Evolutionary conservation across 306 rosid species (phyloP), one percentile per base, ranked within the genome.

Genomic region (Gillenia trifoliata): DNA sequence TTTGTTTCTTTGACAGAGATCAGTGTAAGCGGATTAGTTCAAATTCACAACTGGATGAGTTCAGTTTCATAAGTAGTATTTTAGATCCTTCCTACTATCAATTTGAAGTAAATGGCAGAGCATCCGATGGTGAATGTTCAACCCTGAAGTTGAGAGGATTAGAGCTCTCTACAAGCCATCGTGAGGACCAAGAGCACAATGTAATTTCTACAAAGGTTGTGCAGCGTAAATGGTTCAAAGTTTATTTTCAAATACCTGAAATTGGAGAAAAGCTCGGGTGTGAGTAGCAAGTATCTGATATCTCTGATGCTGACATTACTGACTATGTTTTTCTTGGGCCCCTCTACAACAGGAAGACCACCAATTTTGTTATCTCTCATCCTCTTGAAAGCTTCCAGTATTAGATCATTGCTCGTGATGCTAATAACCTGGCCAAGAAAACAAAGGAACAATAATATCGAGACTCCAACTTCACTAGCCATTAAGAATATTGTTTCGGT

Each of bases 331-430:
- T 82, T 91, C 45, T 64, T 77, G 70, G 91, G 85, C 70, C 91
- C 93, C 74, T 88, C 87, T 23, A 92, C 86, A 11, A 88, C 90
- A 10, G 97, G 96, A 80, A 94, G 89, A 70, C 97, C 97, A 9
- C 97, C 95, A 1, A 94, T 90, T 78, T 76, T 83, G 66, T 87
- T 77, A 63, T 94, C 96, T 80, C 70, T 83, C 97, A 92, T 94
- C 79, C 64, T 83, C 88, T 87, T 94, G 92, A 92, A 94, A 77
- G 98, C 96, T 89, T 93, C 96, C 66, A 91, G 91, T 76, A 91
- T 73, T 77, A 93, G 80, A 61, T 83, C 94, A 67, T 84, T 55
- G 68, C 86, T 83, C 73, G 81, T 87, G 82, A 91, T 72, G 83
- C 87, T 84, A 65, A 91, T 60, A 77, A 91, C 88, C 97, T 91